These are phyloP conservation scores for Graphium sp. DNA, from an alignment of 2,329 filamentous ascomycete species.

Conservation along the genomic window DNA sequence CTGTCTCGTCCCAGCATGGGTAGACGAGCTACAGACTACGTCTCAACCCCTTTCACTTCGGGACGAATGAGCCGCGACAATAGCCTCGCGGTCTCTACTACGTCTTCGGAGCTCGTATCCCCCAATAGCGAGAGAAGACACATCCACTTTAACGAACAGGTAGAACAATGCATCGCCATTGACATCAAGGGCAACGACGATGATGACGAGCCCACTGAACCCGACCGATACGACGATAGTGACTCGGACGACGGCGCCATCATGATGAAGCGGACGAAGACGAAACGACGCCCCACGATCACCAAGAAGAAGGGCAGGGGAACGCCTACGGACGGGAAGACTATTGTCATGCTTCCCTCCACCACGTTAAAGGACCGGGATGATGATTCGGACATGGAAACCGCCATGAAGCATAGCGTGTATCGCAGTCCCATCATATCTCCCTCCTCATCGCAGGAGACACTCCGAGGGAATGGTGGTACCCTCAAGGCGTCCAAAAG, in stretches of 20 bases:
- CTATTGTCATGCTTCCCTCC: conserved; percentile 73
- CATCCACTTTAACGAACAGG: conserved; percentile 93
- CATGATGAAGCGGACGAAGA: conserved; percentile 59
- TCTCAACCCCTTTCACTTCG: conserved; percentile 46
- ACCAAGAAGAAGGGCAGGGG: conserved; percentile 21
- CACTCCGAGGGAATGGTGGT: conserved; percentile 44
- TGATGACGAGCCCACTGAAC: conserved; percentile 48
- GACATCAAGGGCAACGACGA: conserved; percentile 70
- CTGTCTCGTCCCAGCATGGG: conserved; percentile 37
- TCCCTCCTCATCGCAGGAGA: conserved; percentile 70
- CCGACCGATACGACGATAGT: conserved; percentile 33
- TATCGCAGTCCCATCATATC: conserved; percentile 37
- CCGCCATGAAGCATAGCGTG: conserved; percentile 44
- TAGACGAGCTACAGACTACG: conserved; percentile 52
- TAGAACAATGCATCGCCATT: conserved; percentile 88
- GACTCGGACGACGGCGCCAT: conserved; percentile 63
- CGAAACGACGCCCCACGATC: conserved; percentile 38
- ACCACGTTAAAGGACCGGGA: conserved; percentile 75
- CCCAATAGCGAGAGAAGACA: conserved; percentile 57
- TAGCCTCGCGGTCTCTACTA: conserved; percentile 32
- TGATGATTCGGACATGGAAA: conserved; percentile 55
- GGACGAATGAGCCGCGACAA: conserved; percentile 43
- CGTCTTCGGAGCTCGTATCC: conserved; percentile 53
- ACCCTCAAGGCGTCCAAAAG: conserved; percentile 33
- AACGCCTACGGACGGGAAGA: conserved; percentile 51